These are phyloP conservation scores for Diaporthe ampelina DNA, from an alignment of 2,329 filamentous ascomycete genomes.

Conservation along the genomic window DNA sequence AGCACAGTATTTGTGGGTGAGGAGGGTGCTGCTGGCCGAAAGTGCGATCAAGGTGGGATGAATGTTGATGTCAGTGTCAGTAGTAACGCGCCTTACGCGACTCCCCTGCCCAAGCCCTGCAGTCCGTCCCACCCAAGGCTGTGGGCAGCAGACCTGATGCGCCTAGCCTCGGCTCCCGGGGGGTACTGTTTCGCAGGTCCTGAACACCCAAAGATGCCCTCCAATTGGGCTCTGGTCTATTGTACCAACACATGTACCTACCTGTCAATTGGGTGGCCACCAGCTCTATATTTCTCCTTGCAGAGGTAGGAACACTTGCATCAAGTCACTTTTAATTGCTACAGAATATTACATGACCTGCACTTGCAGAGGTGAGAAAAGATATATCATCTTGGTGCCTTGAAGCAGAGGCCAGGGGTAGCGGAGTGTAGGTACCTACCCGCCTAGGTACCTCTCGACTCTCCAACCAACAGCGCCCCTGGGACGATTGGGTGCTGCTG, in stretches of 20 bases:
- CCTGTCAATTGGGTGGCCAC: not conserved
- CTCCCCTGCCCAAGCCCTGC: not conserved
- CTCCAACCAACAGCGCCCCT: not conserved
- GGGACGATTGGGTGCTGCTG: not conserved
- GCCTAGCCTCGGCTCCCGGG: not conserved
- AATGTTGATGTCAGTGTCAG: slow-evolving; percentile 28
- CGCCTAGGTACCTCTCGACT: not conserved
- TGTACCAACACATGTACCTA: not conserved
- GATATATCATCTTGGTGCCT: not conserved
- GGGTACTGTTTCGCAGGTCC: not conserved
- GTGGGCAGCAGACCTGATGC: slow-evolving; percentile 16
- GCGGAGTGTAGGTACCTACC: not conserved
- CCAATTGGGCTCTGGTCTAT: not conserved
- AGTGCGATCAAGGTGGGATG: slow-evolving; percentile 31
- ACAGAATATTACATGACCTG: too few relatives aligned
- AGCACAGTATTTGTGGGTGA: not conserved
- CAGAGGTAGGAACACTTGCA: too few relatives aligned
- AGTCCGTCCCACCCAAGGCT: not conserved
- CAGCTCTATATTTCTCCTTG: not conserved
- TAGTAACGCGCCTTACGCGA: slow-evolving; percentile 34
- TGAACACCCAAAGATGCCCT: not conserved
- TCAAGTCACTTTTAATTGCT: not conserved
- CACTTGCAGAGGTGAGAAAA: not conserved
- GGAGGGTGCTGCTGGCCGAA: not conserved
- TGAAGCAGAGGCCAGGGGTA: not conserved